phyloP scores from a whole-genome alignment of 2,329 filamentous ascomycete genomes.

The Tolypocladium ophioglossoides region DNA sequence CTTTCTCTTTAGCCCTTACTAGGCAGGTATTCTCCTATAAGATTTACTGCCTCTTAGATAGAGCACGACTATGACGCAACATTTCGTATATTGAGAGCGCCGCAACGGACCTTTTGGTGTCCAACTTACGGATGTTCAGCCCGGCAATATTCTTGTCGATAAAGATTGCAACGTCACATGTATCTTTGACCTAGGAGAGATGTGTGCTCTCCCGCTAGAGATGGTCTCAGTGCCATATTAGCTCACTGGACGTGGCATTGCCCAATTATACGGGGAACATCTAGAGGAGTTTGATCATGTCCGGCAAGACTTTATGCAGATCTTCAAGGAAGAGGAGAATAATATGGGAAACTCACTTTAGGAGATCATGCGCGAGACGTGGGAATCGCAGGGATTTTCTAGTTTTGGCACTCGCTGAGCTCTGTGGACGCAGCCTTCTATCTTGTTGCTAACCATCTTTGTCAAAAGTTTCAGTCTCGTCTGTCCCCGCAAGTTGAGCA shows the following conservation, averaged over 20 bases:
- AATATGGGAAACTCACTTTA: neutral
- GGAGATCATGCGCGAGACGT: neutral
- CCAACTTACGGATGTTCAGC: slow-evolving; percentile 18
- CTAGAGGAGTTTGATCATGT: neutral
- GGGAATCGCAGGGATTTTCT: neutral
- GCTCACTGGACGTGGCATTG: slow-evolving; percentile 2
- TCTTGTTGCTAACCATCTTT: neutral
- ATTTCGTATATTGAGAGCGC: neutral
- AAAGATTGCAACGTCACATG: slow-evolving; percentile 19
- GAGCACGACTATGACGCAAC: neutral
- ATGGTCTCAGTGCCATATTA: too few relatives aligned
- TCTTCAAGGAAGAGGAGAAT: too few relatives aligned
- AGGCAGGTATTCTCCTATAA: too few relatives aligned
- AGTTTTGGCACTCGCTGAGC: neutral
- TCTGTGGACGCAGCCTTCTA: neutral
- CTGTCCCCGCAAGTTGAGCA: neutral
- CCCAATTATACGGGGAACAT: neutral
- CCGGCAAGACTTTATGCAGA: neutral
- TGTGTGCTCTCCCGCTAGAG: slow-evolving; percentile 16
- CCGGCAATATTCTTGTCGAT: slow-evolving; percentile 21
- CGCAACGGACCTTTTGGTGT: slow-evolving; percentile 16
- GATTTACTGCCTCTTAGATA: too few relatives aligned
- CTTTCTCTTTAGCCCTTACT: too few relatives aligned
- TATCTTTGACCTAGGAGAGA: slow-evolving; percentile 21
- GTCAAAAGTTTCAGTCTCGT: neutral